Base-by-base conservation (phyloP, 257 asterid genomes). In the Lycium ferocissimum region DNA sequence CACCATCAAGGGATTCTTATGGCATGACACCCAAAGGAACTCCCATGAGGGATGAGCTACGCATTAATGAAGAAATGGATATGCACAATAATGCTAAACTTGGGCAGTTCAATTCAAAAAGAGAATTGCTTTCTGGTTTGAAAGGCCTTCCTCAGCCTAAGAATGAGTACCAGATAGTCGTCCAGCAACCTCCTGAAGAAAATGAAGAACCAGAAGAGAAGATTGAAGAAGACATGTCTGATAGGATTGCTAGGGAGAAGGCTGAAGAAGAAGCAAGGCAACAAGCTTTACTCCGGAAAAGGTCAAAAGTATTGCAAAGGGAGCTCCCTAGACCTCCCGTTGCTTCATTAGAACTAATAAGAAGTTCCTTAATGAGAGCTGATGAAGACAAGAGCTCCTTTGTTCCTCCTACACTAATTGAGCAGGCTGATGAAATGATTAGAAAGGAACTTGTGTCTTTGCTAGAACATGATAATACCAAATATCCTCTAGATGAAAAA, bases 141-240 rank as follows among this genome's bases (percentile, higher is more conserved):
- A 90, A 84, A 86, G 89, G 83, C 88, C 98, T 97, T 82, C 99
- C 99, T 43, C 97, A 93, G 84, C 99, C 99, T 84, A 95, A 90
- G 88, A 97, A 97, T 71, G 99, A 97, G 85, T 97, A 95, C 85
- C 98, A 97, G 89, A 93, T 93, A 47, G 96, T 89, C 80, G 86
- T 92, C 20, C 98, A 94, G 59, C 96, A 94, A 2, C 58, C 87
- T 56, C 91, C 91, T 75, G 98, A 97, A 86, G 97, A 97, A 20
- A 90, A 90, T 86, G 99, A 97, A 79, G 99, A 97, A 86, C 94
- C 94, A 20, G 98, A 95, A 89, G 99, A 97, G 93, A 93, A 93
- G 90, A 89, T 97, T 37, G 99, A 97, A 88, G 99, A 97, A 85
- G 99, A 97, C 85, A 97, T 97, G 99, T 97, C 99, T n/a, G 99